Evolutionary conservation across 1,284 basidiomycete genomes (phyloP).

Genomic region (Ustilago trichophora): DNA sequence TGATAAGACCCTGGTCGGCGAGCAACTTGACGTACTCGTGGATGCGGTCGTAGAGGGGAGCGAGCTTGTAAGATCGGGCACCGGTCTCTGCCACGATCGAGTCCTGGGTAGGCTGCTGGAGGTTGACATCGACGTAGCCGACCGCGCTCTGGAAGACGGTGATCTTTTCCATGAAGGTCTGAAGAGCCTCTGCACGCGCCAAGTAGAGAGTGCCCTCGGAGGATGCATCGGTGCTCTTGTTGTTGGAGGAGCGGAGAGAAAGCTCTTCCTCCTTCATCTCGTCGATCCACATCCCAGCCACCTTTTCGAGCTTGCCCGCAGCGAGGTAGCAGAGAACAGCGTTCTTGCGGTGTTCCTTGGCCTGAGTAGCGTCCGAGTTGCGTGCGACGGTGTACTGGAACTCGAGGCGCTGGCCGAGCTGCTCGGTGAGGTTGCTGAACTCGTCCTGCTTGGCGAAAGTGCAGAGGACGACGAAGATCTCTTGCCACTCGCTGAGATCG

Average conservation of each 20-base stretch:
- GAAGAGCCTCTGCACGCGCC: constrained; percentile 85
- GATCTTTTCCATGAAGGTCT: constrained; percentile 96
- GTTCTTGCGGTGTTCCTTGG: constrained; percentile 79
- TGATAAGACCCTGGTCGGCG: constrained; percentile 85
- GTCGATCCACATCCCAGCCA: constrained; percentile 91
- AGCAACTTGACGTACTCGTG: constrained; percentile 94
- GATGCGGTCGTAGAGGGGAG: constrained; percentile 88
- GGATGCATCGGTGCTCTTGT: constrained; percentile 16
- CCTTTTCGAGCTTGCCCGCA: constrained; percentile 84
- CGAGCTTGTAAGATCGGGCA: constrained; percentile 81
- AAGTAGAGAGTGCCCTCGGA: constrained; percentile 72
- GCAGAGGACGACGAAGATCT: constrained; percentile 95
- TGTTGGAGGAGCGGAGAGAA: constrained; percentile 43
- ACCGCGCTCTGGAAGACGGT: constrained; percentile 91
- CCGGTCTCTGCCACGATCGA: constrained; percentile 69
- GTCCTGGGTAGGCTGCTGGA: constrained; percentile 70
- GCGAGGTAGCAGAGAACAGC: constrained; percentile 88
- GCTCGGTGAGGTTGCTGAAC: constrained; percentile 85
- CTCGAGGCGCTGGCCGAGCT: constrained; percentile 89
- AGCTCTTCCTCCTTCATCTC: constrained; percentile 87
- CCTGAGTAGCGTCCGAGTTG: constrained; percentile 57
- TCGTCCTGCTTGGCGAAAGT: constrained; percentile 89
- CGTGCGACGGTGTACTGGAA: constrained; percentile 74
- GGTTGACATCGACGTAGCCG: constrained; percentile 83
- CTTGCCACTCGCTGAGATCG: constrained; percentile 92